Evolutionary conservation across 1,284 basidiomycete species (phyloP).

Genomic region (Marasmius sp.): DNA sequence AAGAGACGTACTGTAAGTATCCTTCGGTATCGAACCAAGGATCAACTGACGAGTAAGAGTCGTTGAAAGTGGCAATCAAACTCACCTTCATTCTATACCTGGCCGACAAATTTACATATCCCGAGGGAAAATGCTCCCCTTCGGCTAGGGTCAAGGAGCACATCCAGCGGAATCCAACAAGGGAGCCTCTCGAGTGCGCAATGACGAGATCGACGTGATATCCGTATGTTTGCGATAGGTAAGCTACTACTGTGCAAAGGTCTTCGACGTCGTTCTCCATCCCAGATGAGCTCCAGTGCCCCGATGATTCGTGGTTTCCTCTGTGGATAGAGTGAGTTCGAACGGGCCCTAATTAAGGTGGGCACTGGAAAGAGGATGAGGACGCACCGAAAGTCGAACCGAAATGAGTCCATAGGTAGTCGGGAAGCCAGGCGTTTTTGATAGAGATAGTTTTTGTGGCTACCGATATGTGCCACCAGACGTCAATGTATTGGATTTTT

Average conservation of each 20-base stretch:
- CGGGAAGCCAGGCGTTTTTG: slow-evolving; percentile 68
- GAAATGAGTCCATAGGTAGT: slow-evolving; percentile 77
- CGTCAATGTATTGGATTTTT: not conserved
- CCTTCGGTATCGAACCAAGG: slow-evolving; percentile 26
- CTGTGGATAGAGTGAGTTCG: slow-evolving; percentile 34
- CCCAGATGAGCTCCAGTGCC: slow-evolving; percentile 58
- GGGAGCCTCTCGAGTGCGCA: slow-evolving; percentile 72
- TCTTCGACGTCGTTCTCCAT: slow-evolving; percentile 64
- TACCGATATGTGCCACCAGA: slow-evolving; percentile 28
- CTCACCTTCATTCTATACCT: slow-evolving; percentile 74
- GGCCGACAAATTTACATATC: slow-evolving; percentile 69
- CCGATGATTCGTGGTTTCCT: slow-evolving; percentile 74
- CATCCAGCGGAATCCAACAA: slow-evolving; percentile 67
- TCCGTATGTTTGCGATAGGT: slow-evolving; percentile 55
- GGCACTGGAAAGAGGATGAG: too few relatives aligned
- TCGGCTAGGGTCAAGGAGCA: slow-evolving; percentile 43
- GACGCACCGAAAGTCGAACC: slow-evolving; percentile 80
- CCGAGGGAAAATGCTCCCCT: slow-evolving; percentile 52
- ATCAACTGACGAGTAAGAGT: not conserved
- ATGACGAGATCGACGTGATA: slow-evolving; percentile 69
- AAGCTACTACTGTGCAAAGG: slow-evolving; percentile 60
- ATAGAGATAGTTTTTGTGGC: slow-evolving; percentile 83
- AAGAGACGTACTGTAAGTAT: slow-evolving; percentile 40
- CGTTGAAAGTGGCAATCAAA: slow-evolving; percentile 8
- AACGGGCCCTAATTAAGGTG: not conserved